Conservation (phyloP, 495 filamentous ascomycete species). For the Stereocaulon alpinum region DNA sequence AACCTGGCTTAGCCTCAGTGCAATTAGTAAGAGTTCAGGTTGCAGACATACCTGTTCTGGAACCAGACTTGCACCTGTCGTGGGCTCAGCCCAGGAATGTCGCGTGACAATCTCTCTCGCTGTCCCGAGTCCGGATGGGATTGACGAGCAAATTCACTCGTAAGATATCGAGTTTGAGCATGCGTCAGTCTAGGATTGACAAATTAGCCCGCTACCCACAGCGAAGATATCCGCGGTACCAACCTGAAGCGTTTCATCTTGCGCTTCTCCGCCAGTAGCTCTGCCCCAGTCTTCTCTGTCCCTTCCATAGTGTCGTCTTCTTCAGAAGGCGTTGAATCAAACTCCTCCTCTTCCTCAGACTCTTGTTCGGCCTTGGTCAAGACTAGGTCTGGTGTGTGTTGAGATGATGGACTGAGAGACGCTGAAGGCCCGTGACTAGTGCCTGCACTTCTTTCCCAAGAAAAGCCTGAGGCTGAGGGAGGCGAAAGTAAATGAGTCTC, state of each 20-base stretch:
- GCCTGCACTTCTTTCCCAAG: background rate
- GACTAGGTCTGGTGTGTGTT: background rate
- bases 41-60: conserved; percentile 71
- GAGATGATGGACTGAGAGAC: background rate
- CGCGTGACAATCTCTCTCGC: conserved; percentile 76
- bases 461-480: background rate
- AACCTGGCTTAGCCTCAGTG: conserved; percentile 23
- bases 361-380: conserved; percentile 23
- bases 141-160: conserved; percentile 95
- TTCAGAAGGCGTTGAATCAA: conserved; percentile 23
- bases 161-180: conserved; percentile 90
- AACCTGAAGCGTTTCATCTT: conserved; percentile 97
- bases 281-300: conserved; percentile 52
- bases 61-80: conserved; percentile 98
- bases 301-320: conserved; percentile 47
- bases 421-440: background rate
- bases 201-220: background rate
- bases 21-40: background rate
- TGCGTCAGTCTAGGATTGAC: conserved; percentile 63
- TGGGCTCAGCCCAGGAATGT: conserved; percentile 87
- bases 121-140: conserved; percentile 92
- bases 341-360: conserved; percentile 36
- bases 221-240: conserved; percentile 19
- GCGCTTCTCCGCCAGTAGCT: conserved; percentile 67
- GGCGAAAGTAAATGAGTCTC: background rate